phyloP scores from a whole-genome alignment of 495 filamentous ascomycete genomes.

The Rusavskia elegans region DNA sequence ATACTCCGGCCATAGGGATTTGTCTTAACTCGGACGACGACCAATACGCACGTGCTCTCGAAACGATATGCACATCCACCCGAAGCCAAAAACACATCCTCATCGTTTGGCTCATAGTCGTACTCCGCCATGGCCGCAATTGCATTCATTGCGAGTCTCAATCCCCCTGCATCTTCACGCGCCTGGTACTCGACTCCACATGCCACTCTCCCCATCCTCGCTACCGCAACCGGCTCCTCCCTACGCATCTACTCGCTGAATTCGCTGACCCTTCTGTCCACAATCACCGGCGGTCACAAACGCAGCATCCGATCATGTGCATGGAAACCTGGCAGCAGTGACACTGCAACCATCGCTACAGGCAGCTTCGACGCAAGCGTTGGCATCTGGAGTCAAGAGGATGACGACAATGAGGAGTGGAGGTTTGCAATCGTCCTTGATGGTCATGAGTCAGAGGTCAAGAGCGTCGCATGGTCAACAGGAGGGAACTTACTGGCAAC shows the following conservation, averaged over 20 bases:
- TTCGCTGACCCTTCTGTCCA: constrained; percentile 59
- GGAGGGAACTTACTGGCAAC: constrained; percentile 74
- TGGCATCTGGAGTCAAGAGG: constrained; percentile 50
- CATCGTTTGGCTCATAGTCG: background rate
- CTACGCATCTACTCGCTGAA: constrained; percentile 77
- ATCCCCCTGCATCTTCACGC: constrained; percentile 55
- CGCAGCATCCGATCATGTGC: constrained; percentile 64
- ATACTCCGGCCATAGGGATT: no score
- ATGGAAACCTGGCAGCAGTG: constrained; percentile 61
- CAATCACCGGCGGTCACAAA: constrained; percentile 75
- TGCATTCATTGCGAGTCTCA: constrained; percentile 31
- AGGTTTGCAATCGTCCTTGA: constrained; percentile 74
- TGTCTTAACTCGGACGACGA: no score
- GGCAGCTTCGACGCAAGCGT: constrained; percentile 84
- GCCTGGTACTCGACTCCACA: constrained; percentile 78
- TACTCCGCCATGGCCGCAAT: background rate
- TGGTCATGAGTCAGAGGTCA: constrained; percentile 89
- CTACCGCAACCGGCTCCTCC: constrained; percentile 71
- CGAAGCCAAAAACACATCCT: no score
- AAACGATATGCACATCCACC: no score
- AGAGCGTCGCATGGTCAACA: constrained; percentile 65
- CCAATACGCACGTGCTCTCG: no score
- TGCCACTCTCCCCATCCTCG: constrained; percentile 72
- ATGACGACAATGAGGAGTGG: constrained; percentile 67
- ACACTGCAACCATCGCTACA: constrained; percentile 67